Conservation (phyloP, 1,284 basidiomycete species). For the Tilletia walkeri region DNA sequence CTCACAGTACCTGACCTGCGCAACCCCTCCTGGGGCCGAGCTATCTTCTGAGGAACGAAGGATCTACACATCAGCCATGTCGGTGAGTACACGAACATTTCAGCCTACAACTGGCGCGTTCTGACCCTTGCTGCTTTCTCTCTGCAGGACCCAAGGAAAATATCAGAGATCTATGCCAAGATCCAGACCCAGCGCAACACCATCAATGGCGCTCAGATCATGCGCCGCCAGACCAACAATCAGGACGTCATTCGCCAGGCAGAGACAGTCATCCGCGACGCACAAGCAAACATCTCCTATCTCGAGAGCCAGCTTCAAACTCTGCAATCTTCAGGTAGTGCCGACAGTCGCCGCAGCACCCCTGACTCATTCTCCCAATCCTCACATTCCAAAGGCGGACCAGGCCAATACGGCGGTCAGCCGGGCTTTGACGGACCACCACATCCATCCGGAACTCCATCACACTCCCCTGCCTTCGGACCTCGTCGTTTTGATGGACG, state of each 20-base stretch:
- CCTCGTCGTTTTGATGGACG: constrained; percentile 29
- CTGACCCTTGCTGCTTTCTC: not conserved
- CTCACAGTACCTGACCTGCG: too few relatives aligned
- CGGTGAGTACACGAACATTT: not conserved
- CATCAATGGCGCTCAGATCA: constrained; percentile 76
- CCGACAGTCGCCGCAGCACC: not conserved
- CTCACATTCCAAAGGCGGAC: not conserved
- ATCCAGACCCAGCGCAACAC: constrained; percentile 90
- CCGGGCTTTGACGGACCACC: constrained; percentile 13
- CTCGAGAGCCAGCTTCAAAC: constrained; percentile 82
- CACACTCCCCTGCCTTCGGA: constrained; percentile 21
- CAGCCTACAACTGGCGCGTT: not conserved
- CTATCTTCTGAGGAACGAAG: too few relatives aligned
- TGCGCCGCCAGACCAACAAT: constrained; percentile 79
- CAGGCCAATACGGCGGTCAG: not conserved
- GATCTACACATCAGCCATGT: not conserved
- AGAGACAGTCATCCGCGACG: constrained; percentile 83
- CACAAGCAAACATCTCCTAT: constrained; percentile 78
- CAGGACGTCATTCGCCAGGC: constrained; percentile 72
- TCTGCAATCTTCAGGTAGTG: constrained; percentile 62
- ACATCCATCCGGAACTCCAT: constrained; percentile 30
- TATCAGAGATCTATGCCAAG: constrained; percentile 82
- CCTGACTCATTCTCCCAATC: not conserved
- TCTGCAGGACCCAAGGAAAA: constrained; percentile 63
- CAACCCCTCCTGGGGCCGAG: too few relatives aligned